A percentile compares a stretch with the other conserved stretches of the same genome.
phyloP scores from a whole-genome alignment of 352 stramenopile species.

The Pythium volutum region DNA sequence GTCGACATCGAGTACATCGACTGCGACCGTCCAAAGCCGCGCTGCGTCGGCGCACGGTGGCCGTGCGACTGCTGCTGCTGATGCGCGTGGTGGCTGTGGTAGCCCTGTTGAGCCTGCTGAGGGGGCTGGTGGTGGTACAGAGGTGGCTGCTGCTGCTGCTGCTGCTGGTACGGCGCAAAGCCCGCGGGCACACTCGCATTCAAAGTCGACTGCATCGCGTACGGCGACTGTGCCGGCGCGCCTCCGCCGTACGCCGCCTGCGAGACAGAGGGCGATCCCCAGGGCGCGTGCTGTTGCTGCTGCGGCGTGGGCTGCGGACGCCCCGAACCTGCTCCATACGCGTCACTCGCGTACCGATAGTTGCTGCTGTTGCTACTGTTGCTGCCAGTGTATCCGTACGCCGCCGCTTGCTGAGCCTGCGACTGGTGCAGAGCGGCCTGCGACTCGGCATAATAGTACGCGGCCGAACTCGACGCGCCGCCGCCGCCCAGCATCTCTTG shows the following conservation, averaged over 20 bases:
- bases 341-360: constrained; percentile 15
- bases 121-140: constrained; percentile 9
- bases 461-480: constrained; percentile 6
- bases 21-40: constrained; percentile 15
- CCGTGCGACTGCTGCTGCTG: constrained; percentile 11
- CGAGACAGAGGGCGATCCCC: background rate
- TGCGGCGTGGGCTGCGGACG: too few species aligned
- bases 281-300: constrained; percentile 8
- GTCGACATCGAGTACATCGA: constrained; percentile 17
- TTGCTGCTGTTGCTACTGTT: constrained; percentile 11
- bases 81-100: background rate
- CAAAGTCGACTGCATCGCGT: constrained; percentile 13
- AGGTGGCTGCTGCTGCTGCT: background rate
- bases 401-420: constrained; percentile 4
- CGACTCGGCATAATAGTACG: constrained; percentile 20
- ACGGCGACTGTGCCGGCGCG: constrained; percentile 2
- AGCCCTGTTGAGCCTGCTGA: background rate
- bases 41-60: background rate
- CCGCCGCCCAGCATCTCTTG: constrained; percentile 20
- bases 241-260: constrained; percentile 5
- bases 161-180: constrained; percentile 7
- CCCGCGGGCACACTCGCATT: constrained; percentile 1
- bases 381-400: background rate
- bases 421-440: constrained; percentile 1
- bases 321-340: background rate